Evolutionary conservation across 495 filamentous ascomycete species (phyloP).

Genomic region (Aspergillus sclerotiicarbonarius): DNA sequence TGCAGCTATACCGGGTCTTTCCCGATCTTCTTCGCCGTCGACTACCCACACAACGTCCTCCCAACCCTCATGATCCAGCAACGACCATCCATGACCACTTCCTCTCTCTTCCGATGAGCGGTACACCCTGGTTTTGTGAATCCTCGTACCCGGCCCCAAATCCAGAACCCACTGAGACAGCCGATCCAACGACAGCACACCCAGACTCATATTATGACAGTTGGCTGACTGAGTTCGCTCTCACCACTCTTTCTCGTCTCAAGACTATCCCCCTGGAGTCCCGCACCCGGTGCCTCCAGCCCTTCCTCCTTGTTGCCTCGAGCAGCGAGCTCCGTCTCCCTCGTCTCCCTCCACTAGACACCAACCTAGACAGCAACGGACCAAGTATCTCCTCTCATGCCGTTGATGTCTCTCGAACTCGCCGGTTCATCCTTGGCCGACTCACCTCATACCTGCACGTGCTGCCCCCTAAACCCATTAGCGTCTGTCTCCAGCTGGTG

Average conservation of each 20-base stretch:
- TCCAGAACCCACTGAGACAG: slow-evolving; percentile 1
- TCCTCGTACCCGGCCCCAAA: slow-evolving; percentile 1
- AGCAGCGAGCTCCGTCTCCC: slow-evolving; percentile 49
- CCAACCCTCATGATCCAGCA: slow-evolving; percentile 4
- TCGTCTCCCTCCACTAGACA: slow-evolving; percentile 13
- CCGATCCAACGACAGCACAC: slow-evolving; percentile 2
- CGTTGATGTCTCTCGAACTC: slow-evolving; percentile 45
- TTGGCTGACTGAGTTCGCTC: slow-evolving; percentile 53
- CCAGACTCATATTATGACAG: slow-evolving; percentile 31
- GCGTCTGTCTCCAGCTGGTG: slow-evolving; percentile 46
- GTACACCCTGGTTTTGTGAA: slow-evolving; percentile 22
- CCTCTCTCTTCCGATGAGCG: slow-evolving; percentile 22
- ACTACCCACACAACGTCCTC: slow-evolving; percentile 26
- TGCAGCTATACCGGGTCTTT: slow-evolving; percentile 56
- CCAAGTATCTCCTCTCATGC: slow-evolving; percentile 44
- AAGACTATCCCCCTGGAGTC: slow-evolving; percentile 52
- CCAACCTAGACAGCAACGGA: slow-evolving; percentile 16
- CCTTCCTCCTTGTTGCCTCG: slow-evolving; percentile 51
- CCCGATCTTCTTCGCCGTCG: slow-evolving; percentile 48
- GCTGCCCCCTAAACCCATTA: slow-evolving; percentile 53
- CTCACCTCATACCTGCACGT: slow-evolving; percentile 46
- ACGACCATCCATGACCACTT: slow-evolving; percentile 23
- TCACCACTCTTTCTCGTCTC: slow-evolving; percentile 51
- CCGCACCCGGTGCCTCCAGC: slow-evolving; percentile 54
- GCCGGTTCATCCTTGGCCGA: slow-evolving; percentile 47